These are phyloP conservation scores for Entomortierella parvispora DNA, from an alignment of 192 early-diverging fungal genomes.

Conservation along the genomic window DNA sequence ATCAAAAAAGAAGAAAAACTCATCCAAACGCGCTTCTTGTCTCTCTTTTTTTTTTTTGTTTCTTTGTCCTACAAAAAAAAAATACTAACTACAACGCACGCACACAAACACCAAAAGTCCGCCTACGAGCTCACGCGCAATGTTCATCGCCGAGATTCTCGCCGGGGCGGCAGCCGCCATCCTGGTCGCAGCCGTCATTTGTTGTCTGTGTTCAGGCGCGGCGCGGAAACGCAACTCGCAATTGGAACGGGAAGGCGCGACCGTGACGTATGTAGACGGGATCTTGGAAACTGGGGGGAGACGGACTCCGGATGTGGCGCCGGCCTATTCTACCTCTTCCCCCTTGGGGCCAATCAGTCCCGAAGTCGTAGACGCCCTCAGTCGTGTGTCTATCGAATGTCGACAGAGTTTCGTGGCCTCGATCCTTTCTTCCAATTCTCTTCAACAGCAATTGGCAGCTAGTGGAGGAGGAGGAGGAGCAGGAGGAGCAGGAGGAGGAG, in stretches of 20 bases:
- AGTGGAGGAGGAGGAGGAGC: not conserved
- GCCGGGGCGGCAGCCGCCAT: slow-evolving; percentile 28
- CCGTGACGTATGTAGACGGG: not conserved
- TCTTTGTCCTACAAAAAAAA: too few relatives aligned
- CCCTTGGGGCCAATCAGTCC: slow-evolving; percentile 44
- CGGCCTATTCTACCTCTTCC: slow-evolving; percentile 28
- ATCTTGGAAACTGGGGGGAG: slow-evolving; percentile 4
- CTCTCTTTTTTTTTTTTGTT: not conserved
- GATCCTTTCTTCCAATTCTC: slow-evolving; percentile 17
- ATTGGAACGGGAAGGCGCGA: not conserved
- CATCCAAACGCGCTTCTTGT: slow-evolving; percentile 2
- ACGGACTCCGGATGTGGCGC: slow-evolving; percentile 33
- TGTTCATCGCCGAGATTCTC: slow-evolving; percentile 38
- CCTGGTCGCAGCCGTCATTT: slow-evolving; percentile 15
- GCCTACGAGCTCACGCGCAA: slow-evolving; percentile 17
- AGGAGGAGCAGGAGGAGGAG: too few relatives aligned
- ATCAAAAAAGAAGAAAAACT: too few relatives aligned
- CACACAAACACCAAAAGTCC: too few relatives aligned
- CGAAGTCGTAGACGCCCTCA: slow-evolving; percentile 39
- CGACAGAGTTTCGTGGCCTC: slow-evolving; percentile 35
- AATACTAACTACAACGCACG: slow-evolving; percentile 1
- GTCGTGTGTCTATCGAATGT: slow-evolving; percentile 21
- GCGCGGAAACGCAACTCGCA: slow-evolving; percentile 6
- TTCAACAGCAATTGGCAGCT: slow-evolving; percentile 1
- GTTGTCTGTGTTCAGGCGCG: slow-evolving; percentile 35